Evolutionary conservation across 768 basidiomycete species (phyloP).

Genomic region (Tulasnella sp.): DNA sequence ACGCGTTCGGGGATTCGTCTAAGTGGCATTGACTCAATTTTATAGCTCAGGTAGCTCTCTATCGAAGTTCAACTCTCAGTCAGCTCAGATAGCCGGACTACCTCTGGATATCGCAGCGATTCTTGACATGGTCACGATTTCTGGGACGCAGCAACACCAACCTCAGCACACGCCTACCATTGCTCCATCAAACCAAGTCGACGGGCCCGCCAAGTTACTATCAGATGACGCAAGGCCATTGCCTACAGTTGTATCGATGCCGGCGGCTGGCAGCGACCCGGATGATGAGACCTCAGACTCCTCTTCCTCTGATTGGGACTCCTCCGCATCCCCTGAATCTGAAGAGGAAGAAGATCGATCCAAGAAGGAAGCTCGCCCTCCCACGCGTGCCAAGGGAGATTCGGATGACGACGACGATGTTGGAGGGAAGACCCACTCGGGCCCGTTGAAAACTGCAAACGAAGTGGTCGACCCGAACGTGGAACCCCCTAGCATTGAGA

Average conservation of each 20-base stretch:
- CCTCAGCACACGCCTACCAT: neutral
- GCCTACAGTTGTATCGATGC: neutral
- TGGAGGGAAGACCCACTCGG: neutral
- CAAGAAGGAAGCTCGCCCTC: neutral
- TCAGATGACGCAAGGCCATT: neutral
- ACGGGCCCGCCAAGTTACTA: neutral
- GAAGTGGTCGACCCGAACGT: conserved; percentile 50
- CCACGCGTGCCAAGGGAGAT: neutral
- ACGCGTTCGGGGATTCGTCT: neutral
- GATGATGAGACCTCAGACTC: neutral
- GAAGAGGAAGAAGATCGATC: neutral
- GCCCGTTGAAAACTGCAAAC: conserved; percentile 35
- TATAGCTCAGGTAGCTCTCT: neutral
- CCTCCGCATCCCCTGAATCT: conserved; percentile 11
- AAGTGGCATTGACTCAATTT: neutral
- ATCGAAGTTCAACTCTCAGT: neutral
- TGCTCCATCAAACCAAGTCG: neutral
- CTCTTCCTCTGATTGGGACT: neutral
- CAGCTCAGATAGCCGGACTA: neutral
- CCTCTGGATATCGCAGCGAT: conserved; percentile 22
- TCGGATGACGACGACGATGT: conserved; percentile 27
- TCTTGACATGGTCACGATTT: conserved; percentile 6
- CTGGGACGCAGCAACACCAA: neutral
- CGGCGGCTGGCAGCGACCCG: neutral
- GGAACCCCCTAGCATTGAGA: conserved; percentile 60